Evolutionary conservation across 1,284 basidiomycete species (phyloP), one percentile per base, ranked within the genome.

Genomic region (Leccinum ponderosum): DNA sequence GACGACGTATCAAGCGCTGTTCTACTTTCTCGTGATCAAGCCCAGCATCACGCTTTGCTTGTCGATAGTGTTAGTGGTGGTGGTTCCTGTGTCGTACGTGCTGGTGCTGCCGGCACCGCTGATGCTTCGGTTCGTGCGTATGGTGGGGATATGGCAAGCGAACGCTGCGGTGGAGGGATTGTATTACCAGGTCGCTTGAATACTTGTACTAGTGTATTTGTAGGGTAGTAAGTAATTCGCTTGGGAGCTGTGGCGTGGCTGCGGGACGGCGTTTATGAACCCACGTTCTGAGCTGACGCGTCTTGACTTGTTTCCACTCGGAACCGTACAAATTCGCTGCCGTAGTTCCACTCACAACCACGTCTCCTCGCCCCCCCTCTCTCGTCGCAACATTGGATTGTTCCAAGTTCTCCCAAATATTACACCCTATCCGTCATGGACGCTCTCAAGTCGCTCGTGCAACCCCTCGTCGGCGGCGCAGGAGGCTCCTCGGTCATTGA

Each of bases 21-120:
- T 93, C 78, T 93, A 93, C 73, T 93, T 93, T 75, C 81, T 93
- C 60, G 87, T 93, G 59, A 86, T 93, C 78, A 93, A 93, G 73
- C 89, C 91, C 2, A 81, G 84, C 42, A 89, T 93, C 71, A 91
- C 90, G 3, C 73, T 93, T n/a, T 75, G 88, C 17, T 76, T 92
- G 31, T 82, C 83, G 5, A 69, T 90, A 14, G 66, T 78, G 14
- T 71, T 91, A 52, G 42, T 89, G 17, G 74, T 83, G 14, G 63
- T 89, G 58, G 82, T 85, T n/a, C 77, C 90, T 0, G 78, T 88
- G 4, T 76, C 82, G 20, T 75, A 89, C 8, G 73, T 81, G 25
- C 76, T 90, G 4, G 70, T 91, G 3, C 57, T 89, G 9, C 88
- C 90, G 14, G 86, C 85, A 0, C 91, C 90, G 2, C 77, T 86